Evolutionary conservation across 2,329 filamentous ascomycete genomes (phyloP).

Genomic region (Alternaria brassicicola): DNA sequence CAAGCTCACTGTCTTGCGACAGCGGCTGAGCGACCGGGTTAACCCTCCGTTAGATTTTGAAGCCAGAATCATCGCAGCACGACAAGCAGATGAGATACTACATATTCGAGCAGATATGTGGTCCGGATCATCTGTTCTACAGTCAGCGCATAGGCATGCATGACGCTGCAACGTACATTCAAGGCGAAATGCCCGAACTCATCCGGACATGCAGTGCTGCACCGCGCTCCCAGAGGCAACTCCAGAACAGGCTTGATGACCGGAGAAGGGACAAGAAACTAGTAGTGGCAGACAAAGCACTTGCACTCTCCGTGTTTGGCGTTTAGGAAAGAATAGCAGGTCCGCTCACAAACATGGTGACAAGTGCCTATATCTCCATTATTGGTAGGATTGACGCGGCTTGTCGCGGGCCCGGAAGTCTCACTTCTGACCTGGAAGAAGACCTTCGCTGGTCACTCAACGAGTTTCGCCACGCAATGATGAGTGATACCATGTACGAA

Average conservation of each 20-base stretch:
- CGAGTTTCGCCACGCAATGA: background rate
- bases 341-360: background rate
- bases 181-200: background rate
- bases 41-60: background rate
- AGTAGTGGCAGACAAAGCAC: background rate
- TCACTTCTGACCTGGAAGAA: background rate
- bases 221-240: background rate
- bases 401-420: background rate
- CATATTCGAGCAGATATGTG: constrained; percentile 9
- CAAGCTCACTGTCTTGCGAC: constrained; percentile 6
- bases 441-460: background rate
- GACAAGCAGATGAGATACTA: constrained; percentile 9
- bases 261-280: background rate
- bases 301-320: background rate
- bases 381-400: background rate
- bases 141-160: background rate
- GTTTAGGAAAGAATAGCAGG: background rate
- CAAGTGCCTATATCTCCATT: background rate
- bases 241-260: background rate
- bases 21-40: background rate
- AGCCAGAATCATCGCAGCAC: background rate
- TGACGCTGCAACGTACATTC: background rate
- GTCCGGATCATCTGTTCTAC: background rate
- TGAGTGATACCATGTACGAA: background rate
- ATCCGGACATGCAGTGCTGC: background rate